Percentiles rank a stretch among this genome's conserved stretches.
phyloP scores from a whole-genome alignment of 257 asterid genomes.

The Solanum appendiculatum region DNA sequence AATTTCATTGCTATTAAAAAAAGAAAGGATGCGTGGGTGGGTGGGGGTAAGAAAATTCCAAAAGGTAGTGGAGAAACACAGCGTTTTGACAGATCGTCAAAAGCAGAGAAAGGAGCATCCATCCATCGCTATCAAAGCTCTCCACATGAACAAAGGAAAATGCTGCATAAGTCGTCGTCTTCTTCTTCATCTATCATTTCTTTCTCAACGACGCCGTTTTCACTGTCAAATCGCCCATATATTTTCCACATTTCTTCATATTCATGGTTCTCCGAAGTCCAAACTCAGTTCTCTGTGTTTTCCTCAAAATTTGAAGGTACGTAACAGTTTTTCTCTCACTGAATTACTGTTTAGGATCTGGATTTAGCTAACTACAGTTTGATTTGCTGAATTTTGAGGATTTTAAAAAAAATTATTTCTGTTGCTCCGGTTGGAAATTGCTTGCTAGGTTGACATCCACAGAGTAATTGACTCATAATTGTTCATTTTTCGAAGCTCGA shows the following conservation, averaged over 20 bases:
- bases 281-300: not conserved
- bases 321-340: not conserved
- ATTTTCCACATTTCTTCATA: not conserved
- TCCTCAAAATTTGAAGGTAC: not conserved
- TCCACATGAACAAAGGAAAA: not conserved
- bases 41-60: not conserved
- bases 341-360: not conserved
- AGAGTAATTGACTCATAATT: not conserved
- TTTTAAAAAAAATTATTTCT: fast-evolving
- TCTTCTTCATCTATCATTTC: not conserved
- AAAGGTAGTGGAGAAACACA: not conserved
- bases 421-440: not conserved
- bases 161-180: not conserved
- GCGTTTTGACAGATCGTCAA: not conserved
- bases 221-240: not conserved
- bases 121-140: not conserved
- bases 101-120: not conserved
- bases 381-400: not conserved
- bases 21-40: not conserved
- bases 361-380: not conserved
- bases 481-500: not conserved
- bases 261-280: not conserved
- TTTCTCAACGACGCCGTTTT: not conserved
- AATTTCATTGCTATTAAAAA: not conserved
- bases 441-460: not conserved